Conservation (phyloP, 495 filamentous ascomycete genomes). For the Daldinia childiae region DNA sequence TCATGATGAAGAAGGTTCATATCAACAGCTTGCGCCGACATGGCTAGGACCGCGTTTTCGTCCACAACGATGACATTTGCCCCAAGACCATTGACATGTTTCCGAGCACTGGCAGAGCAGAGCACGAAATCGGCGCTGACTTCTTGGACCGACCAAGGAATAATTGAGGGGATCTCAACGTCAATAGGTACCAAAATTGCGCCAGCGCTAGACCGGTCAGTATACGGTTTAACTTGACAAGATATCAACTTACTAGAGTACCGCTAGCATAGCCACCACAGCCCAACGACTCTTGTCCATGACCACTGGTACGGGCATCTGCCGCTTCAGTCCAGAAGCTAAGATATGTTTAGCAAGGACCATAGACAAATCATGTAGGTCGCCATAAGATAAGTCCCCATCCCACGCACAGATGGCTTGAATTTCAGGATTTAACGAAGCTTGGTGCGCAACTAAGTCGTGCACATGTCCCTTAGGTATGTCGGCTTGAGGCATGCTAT, state of each 20-base stretch:
- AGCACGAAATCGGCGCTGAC: conserved; percentile 53
- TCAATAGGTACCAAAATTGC: conserved; percentile 57
- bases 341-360: conserved; percentile 54
- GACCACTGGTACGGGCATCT: conserved; percentile 56
- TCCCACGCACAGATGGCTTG: conserved; percentile 59
- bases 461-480: conserved; percentile 48
- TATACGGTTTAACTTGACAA: not conserved
- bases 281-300: conserved; percentile 58
- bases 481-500: conserved; percentile 49
- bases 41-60: conserved; percentile 43
- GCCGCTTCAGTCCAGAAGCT: conserved; percentile 53
- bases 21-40: conserved; percentile 49
- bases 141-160: conserved; percentile 53
- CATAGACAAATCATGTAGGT: conserved; percentile 52
- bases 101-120: conserved; percentile 46
- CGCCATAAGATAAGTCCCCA: conserved; percentile 53
- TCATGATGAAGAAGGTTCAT: conserved; percentile 33
- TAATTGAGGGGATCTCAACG: conserved; percentile 50
- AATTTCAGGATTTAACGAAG: conserved; percentile 47
- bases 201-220: conserved; percentile 47
- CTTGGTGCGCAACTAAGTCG: conserved; percentile 49
- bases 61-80: conserved; percentile 51
- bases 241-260: conserved; percentile 52
- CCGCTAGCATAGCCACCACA: conserved; percentile 58
- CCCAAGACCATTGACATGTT: conserved; percentile 45